Base-by-base conservation (phyloP, 1,284 basidiomycete species). In the Gomphus sp. region DNA sequence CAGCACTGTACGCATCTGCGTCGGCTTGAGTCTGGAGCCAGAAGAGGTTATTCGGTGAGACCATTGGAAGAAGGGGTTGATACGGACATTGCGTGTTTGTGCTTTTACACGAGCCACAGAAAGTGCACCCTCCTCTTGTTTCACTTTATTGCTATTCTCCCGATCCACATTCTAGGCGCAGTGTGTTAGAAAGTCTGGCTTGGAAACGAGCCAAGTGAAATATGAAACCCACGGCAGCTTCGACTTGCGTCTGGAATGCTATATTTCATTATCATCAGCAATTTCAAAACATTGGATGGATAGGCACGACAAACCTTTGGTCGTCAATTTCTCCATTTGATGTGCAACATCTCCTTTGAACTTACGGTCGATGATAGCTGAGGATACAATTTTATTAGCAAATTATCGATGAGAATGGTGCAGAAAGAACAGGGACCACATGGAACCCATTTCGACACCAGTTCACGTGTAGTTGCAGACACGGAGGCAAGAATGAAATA, bases 61-160 rank as follows among this genome's bases (percentile, higher is more conserved):
- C n/a, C n/a, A n/a, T 33, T 8, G 55, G 3, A 48, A 36, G 12
- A 43, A 36, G 58, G 36, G 44, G 28, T 25, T 25, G 28, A 16
- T 25, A 64, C 71, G 62, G n/a, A 81, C 80, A 66, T 89, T 89
- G 56, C 76, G 79, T 10, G 81, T 64, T 67, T 86, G 78, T 0
- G 85, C 87, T 65, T 82, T 87, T 73, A 91, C 87, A 53, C 80
- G 81, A 33, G 88, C 81, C 14, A 91, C 89, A 5, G 84, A 74
- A 44, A 90, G 77, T 14, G 84, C 76, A 66, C 88, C 88, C 69
- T 91, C 82, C 67, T 91, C 87, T 65, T 88, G 84, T 71, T 89
- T 90, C 65, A 89, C 84, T 69, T 86, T 86, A 73, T 91, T 91
- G 72, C 83, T 86, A 67, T 91, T 91, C 70, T 91, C 89, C 59